Percentiles rank a stretch among this genome's conserved stretches.
phyloP scores from a whole-genome alignment of 352 stramenopile genomes.

The Globisporangium sylvaticum region DNA sequence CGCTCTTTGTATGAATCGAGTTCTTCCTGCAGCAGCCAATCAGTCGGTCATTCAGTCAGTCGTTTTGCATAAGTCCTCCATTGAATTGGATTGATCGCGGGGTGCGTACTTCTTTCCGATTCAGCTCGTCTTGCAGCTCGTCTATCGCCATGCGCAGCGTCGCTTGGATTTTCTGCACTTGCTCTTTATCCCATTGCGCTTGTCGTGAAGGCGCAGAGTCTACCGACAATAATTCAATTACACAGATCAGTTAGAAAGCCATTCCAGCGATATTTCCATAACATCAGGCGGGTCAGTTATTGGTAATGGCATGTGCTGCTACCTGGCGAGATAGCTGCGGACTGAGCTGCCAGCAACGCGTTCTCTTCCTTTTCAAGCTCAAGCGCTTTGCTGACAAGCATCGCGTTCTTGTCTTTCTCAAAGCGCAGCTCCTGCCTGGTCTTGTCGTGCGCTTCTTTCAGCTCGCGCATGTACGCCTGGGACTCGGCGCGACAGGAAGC shows the following conservation, averaged over 20 bases:
- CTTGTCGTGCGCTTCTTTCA: constrained; percentile 57
- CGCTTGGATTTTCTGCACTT: constrained; percentile 63
- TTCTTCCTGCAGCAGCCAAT: constrained; percentile 26
- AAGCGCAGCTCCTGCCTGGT: constrained; percentile 57
- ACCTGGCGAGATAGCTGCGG: constrained; percentile 1
- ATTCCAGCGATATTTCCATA: no score
- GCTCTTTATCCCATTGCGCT: constrained; percentile 65
- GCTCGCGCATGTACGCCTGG: constrained; percentile 57
- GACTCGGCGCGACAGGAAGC: constrained; percentile 52
- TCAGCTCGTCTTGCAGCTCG: constrained; percentile 78
- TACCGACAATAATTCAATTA: background rate
- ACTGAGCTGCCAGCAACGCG: constrained; percentile 24
- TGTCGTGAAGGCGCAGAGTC: constrained; percentile 18
- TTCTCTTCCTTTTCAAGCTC: constrained; percentile 74
- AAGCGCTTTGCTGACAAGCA: constrained; percentile 56
- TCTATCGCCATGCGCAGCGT: constrained; percentile 70
- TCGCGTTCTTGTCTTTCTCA: constrained; percentile 78
- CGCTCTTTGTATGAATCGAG: constrained; percentile 39
- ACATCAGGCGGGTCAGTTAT: no score
- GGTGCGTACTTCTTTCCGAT: constrained; percentile 35
- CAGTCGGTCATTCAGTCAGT: background rate
- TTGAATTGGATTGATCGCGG: background rate
- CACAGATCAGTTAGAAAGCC: background rate
- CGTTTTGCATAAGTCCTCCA: background rate
- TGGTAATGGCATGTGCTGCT: background rate